Conservation (phyloP, 2,329 filamentous ascomycete species). For the Alternaria sp. region DNA sequence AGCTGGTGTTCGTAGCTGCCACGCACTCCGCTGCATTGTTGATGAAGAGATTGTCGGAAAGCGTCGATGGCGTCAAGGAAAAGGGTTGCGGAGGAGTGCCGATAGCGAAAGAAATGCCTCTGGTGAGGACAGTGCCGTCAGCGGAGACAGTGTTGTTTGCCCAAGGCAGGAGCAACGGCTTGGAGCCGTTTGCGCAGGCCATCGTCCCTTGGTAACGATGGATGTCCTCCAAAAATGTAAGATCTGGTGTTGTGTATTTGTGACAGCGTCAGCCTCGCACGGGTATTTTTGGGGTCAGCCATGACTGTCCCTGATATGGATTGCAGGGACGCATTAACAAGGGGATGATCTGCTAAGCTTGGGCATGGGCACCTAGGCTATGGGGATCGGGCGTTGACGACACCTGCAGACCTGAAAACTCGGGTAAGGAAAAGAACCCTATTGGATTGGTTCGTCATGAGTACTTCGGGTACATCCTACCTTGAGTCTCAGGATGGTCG, state of each 20-base stretch:
- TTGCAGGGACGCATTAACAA: slow-evolving; percentile 6
- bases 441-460: not conserved
- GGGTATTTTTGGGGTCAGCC: not conserved
- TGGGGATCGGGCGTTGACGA: slow-evolving; percentile 11
- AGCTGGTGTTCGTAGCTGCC: slow-evolving; percentile 22
- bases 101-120: slow-evolving; percentile 21
- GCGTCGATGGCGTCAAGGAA: slow-evolving; percentile 23
- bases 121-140: slow-evolving; percentile 16
- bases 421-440: not conserved
- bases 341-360: slow-evolving; percentile 10
- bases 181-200: slow-evolving; percentile 24
- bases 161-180: slow-evolving; percentile 23
- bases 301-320: slow-evolving; percentile 7
- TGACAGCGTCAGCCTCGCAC: not conserved
- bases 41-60: slow-evolving; percentile 21
- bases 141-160: slow-evolving; percentile 23
- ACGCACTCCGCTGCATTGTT: slow-evolving; percentile 21
- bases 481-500: slow-evolving; percentile 2
- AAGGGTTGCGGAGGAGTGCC: slow-evolving; percentile 24
- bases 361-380: slow-evolving; percentile 14
- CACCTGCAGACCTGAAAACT: not conserved
- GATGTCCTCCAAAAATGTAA: not conserved
- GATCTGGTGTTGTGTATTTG: not conserved
- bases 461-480: not conserved
- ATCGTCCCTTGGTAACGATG: slow-evolving; percentile 5